Conservation (phyloP, 805 yeast species). For the Wickerhamiella alocasiicola region DNA sequence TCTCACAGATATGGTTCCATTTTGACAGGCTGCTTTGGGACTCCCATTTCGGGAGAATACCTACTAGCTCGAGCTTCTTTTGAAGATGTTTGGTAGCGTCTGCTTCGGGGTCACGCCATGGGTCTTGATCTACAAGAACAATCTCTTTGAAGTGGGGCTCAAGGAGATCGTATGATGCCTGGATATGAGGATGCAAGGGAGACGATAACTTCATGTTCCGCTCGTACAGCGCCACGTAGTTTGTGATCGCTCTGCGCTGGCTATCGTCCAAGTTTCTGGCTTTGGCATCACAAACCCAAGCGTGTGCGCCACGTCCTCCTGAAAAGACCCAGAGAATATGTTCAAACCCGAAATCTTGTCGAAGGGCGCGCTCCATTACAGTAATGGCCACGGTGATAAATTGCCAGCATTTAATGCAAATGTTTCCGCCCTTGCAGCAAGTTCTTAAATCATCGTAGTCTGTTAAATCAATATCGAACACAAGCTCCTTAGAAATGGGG, state of each 20-base stretch:
- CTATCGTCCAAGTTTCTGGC: slow-evolving; percentile 66
- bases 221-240: slow-evolving; percentile 64
- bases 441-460: slow-evolving; percentile 92
- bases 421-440: slow-evolving; percentile 75
- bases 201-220: slow-evolving; percentile 46
- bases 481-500: slow-evolving; percentile 76
- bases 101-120: slow-evolving; percentile 31
- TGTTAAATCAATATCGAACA: slow-evolving; percentile 93
- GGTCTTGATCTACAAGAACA: slow-evolving; percentile 72
- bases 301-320: slow-evolving; percentile 98
- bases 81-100: slow-evolving; percentile 26
- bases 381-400: slow-evolving; percentile 76
- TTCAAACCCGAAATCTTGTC: slow-evolving; percentile 80
- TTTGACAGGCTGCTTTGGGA: slow-evolving; percentile 45
- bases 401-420: slow-evolving; percentile 87
- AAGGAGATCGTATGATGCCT: slow-evolving; percentile 58
- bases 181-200: slow-evolving; percentile 78
- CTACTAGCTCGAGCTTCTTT: not conserved
- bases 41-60: slow-evolving; percentile 49
- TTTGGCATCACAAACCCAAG: slow-evolving; percentile 86
- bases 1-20: slow-evolving; percentile 57
- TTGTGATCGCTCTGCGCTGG: slow-evolving; percentile 65
- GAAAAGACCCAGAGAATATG: slow-evolving; percentile 90
- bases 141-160: slow-evolving; percentile 50
- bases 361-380: slow-evolving; percentile 55